Conservation (phyloP, 108 stramenopile species). For the Asterionellopsis glacialis region DNA sequence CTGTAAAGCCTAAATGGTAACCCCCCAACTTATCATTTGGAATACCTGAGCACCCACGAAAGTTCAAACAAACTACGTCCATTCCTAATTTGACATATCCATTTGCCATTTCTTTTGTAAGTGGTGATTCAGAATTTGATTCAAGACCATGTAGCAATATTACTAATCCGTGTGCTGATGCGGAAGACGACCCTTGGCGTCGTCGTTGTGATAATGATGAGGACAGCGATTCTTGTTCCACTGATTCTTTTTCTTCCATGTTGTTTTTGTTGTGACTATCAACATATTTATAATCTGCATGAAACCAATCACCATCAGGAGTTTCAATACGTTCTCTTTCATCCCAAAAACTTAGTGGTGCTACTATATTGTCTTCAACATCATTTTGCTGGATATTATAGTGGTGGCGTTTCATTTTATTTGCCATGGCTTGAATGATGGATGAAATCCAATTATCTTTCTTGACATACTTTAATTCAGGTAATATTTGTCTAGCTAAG, state of each 20-base stretch:
- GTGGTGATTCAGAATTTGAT: slow-evolving; percentile 54
- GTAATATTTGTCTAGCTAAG: not conserved
- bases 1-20: slow-evolving; percentile 91
- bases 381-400: no score
- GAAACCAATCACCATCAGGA: slow-evolving; percentile 67
- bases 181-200: not conserved
- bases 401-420: no score
- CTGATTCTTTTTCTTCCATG: not conserved
- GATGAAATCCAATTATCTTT: no score
- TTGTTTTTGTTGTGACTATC: slow-evolving; percentile 9
- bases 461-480: no score
- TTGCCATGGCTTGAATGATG: no score
- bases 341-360: slow-evolving; percentile 51
- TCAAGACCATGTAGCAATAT: slow-evolving; percentile 75
- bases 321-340: slow-evolving; percentile 55
- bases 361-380: no score
- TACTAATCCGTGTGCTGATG: slow-evolving; percentile 23
- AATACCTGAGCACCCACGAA: slow-evolving; percentile 78
- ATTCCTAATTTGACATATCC: slow-evolving; percentile 47
- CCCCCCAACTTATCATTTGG: slow-evolving; percentile 50
- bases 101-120: slow-evolving; percentile 49
- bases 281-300: slow-evolving; percentile 58
- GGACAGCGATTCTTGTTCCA: no score
- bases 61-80: slow-evolving; percentile 75
- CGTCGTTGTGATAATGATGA: no score